Evolutionary conservation across 2,329 filamentous ascomycete species (phyloP).

Genomic region (Huntiella savannae): DNA sequence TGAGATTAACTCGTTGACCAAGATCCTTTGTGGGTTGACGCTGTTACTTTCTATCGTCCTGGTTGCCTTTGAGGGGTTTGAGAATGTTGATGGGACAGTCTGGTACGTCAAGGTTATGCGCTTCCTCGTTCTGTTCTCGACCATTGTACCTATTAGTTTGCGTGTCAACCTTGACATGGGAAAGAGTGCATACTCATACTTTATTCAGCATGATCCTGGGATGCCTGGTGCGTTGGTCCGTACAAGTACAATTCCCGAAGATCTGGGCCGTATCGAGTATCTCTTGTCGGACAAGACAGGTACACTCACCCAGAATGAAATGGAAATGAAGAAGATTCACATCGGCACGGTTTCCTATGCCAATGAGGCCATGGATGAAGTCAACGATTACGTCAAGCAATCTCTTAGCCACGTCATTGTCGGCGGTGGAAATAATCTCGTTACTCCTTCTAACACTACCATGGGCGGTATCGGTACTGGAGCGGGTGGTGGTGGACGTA

Average conservation of each 20-base stretch:
- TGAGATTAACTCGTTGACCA: slow-evolving; percentile 93
- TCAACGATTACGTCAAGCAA: slow-evolving; percentile 67
- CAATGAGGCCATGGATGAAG: slow-evolving; percentile 97
- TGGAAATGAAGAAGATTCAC: slow-evolving; percentile 98
- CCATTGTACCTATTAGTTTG: slow-evolving; percentile 91
- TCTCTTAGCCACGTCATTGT: slow-evolving; percentile 41
- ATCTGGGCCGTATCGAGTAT: slow-evolving; percentile 89
- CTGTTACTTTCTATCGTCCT: slow-evolving; percentile 70
- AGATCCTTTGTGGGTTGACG: slow-evolving; percentile 82
- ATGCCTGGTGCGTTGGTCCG: slow-evolving; percentile 86
- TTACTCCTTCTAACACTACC: slow-evolving; percentile 58
- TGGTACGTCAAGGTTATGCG: slow-evolving; percentile 98
- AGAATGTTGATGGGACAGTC: slow-evolving; percentile 40
- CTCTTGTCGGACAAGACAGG: slow-evolving; percentile 93
- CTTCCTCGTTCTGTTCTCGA: slow-evolving; percentile 97
- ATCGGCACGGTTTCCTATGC: slow-evolving; percentile 96
- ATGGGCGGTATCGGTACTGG: slow-evolving; percentile 28
- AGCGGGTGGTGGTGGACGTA: slow-evolving; percentile 52
- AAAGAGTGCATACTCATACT: slow-evolving; percentile 88
- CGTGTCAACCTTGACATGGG: slow-evolving; percentile 94
- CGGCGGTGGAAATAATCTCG: slow-evolving; percentile 24
- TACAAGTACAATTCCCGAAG: slow-evolving; percentile 93
- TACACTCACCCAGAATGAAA: slow-evolving; percentile 94
- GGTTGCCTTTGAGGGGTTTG: slow-evolving; percentile 71
- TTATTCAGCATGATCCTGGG: slow-evolving; percentile 78